Percentiles rank a stretch among this genome's conserved stretches.
Conservation (phyloP, 129 eudicot species). For the Calendula officinalis region DNA sequence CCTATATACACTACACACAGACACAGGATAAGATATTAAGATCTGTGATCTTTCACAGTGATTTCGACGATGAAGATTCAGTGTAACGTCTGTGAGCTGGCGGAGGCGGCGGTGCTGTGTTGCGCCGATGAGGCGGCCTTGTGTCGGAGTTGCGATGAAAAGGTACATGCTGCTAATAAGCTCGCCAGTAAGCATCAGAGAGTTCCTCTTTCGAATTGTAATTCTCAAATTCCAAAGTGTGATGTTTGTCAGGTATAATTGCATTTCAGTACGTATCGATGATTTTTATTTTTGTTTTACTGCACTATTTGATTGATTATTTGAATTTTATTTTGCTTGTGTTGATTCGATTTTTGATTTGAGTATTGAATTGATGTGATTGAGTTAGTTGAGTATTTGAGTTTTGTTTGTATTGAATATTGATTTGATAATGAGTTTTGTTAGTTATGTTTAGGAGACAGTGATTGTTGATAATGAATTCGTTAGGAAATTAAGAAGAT, state of each 20-base stretch:
- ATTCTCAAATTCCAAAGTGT: conserved; percentile 73
- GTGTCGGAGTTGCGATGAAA: conserved; percentile 53
- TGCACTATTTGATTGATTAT: too few species aligned
- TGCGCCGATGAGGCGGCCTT: conserved; percentile 84
- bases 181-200: conserved; percentile 83
- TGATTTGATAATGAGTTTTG: conserved; percentile 10
- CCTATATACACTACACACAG: conserved; percentile 5
- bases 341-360: too few species aligned
- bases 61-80: conserved; percentile 72
- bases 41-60: not conserved
- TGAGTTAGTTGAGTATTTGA: too few species aligned
- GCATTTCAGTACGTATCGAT: not conserved
- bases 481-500: conserved; percentile 14
- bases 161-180: conserved; percentile 72
- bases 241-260: conserved; percentile 82
- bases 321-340: too few species aligned
- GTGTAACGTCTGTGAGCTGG: conserved; percentile 84
- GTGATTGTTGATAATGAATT: not conserved
- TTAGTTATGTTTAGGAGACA: too few species aligned
- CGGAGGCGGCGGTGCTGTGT: conserved; percentile 70
- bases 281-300: not conserved
- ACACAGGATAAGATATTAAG: conserved; percentile 8
- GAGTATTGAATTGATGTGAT: too few species aligned
- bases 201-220: conserved; percentile 56
- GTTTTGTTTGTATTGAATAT: not conserved